Conservation (phyloP, 2,329 filamentous ascomycete genomes). For the Hymenoscyphus albidus region DNA sequence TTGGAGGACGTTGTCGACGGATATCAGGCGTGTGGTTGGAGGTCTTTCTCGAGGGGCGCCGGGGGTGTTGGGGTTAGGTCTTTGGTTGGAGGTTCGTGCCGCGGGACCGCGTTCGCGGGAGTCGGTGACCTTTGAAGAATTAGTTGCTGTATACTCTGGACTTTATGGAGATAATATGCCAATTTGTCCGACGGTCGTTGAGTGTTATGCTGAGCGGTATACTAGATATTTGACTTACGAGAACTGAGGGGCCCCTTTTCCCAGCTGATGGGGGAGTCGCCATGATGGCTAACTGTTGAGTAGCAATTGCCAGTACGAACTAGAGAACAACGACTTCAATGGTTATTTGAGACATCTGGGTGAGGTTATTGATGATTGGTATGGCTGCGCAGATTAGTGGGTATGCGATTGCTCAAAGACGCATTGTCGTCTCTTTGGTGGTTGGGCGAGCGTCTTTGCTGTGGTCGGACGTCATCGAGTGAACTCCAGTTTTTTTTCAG, state of each 20-base stretch:
- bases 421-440: background rate
- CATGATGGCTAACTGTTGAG: conserved; percentile 18
- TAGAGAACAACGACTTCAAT: conserved; percentile 5
- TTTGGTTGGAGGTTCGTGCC: conserved; percentile 32
- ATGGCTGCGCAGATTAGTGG: background rate
- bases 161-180: background rate
- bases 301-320: background rate
- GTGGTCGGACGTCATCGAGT: background rate
- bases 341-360: conserved; percentile 8
- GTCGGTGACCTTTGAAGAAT: conserved; percentile 50
- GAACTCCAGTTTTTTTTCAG: background rate
- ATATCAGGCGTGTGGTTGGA: conserved; percentile 69
- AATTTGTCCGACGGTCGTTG: background rate
- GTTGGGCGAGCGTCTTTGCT: background rate
- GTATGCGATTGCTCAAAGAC: background rate
- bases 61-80: conserved; percentile 32
- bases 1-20: conserved; percentile 91
- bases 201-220: background rate
- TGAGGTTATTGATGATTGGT: background rate
- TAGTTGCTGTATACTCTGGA: background rate
- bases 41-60: conserved; percentile 35
- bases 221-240: conserved; percentile 42
- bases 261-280: conserved; percentile 24
- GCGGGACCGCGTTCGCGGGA: conserved; percentile 45
- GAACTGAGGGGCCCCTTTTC: conserved; percentile 58